Base-by-base conservation (phyloP, 2,329 filamentous ascomycete species). In the Penicillium psychrosexuale region DNA sequence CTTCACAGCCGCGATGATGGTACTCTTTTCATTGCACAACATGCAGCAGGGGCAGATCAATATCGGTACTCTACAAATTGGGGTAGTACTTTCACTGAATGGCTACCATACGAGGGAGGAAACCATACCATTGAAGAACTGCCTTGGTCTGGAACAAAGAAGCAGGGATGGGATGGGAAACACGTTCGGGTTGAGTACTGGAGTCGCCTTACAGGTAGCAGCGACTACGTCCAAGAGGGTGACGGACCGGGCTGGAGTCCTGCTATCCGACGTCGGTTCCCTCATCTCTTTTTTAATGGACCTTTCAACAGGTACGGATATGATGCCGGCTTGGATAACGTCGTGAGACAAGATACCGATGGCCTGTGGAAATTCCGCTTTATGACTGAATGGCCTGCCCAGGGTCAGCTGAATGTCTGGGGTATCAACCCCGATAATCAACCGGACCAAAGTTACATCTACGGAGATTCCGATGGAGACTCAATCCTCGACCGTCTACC, bases 121-220 rank as follows among this genome's bases (percentile, higher is more conserved):
- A 81, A 82, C 47, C 73, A 73, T 6, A 77, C 75, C 15, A 71
- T 85, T 27, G 60, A 74, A 17, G 67, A 73, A 40, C 77, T 80
- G 56, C 61, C 73, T 3, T 87, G 85, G 85, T 77, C 75, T 4
- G 85, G 85, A n/a, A 83, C 82, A 1, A 72, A 78, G 17, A 63
- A 75, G 4, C 84, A 88, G 66, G 69, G 69, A 43, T 88, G 85
- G 85, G 63, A 77, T 27, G 85, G 84, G 27, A 79, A 86, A 39
- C 85, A 87, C 63, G 76, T 87, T 34, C 78, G 80, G 27, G 78
- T 87, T 24, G 83, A 87, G 62, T 88, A 87, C 66, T 88, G 80
- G 79, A 84, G 78, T 64, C 75, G 77, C 51, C 72, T 82, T 49
- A 77, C 82, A 19, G 83, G 83, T 7, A 86, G 83, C 59, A 84